Conservation (phyloP, 495 filamentous ascomycete species). For the Aspergillus bridgeri region DNA sequence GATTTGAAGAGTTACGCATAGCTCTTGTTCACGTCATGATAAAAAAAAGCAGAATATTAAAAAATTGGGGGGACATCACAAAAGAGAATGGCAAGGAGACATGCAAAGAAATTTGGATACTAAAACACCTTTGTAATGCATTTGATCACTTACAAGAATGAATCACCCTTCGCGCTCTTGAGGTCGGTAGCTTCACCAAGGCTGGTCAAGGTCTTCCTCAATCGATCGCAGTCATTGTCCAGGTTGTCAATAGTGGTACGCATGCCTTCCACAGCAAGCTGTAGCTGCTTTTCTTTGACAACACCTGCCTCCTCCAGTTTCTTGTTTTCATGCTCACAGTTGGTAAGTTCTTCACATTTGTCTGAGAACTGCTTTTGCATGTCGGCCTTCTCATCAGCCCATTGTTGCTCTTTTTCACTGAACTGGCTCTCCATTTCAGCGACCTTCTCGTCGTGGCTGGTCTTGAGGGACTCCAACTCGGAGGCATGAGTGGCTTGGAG, state of each 20-base stretch:
- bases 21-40: slow-evolving; percentile 1
- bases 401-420: slow-evolving; percentile 23
- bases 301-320: slow-evolving; percentile 43
- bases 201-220: slow-evolving; percentile 55
- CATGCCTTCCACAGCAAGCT: slow-evolving; percentile 47
- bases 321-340: slow-evolving; percentile 48
- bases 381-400: slow-evolving; percentile 31
- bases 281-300: slow-evolving; percentile 49
- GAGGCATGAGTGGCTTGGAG: slow-evolving; percentile 28
- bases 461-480: slow-evolving; percentile 27
- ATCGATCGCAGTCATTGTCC: slow-evolving; percentile 52
- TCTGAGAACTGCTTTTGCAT: slow-evolving; percentile 37
- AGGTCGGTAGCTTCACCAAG: slow-evolving; percentile 59
- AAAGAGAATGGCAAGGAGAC: slow-evolving; percentile 16
- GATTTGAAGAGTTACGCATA: background rate
- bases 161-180: slow-evolving; percentile 55
- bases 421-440: slow-evolving; percentile 24
- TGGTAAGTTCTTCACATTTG: slow-evolving; percentile 34
- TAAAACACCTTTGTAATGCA: slow-evolving; percentile 23
- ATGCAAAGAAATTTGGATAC: slow-evolving; percentile 17
- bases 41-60: slow-evolving; percentile 9
- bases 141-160: slow-evolving; percentile 59
- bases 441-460: slow-evolving; percentile 33
- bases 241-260: slow-evolving; percentile 50
- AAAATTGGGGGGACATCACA: slow-evolving; percentile 15